A percentile compares a stretch with the other conserved stretches of the same genome.
Conservation (phyloP, 768 basidiomycete genomes). For the Amanita pseudoporphyria region DNA sequence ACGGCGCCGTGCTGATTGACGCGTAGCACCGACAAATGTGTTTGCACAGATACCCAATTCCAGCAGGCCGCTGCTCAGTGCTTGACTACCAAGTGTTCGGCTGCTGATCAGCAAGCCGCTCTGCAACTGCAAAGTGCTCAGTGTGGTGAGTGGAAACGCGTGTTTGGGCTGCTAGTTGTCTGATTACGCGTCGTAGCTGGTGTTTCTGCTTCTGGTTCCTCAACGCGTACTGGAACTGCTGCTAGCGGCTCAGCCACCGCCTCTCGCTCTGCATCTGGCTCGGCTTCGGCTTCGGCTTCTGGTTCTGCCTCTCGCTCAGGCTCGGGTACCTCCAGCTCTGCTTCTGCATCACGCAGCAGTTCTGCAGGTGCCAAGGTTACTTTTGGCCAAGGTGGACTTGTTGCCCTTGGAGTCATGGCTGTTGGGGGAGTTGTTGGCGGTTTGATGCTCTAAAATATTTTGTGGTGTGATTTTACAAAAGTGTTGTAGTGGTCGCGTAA, state of each 20-base stretch:
- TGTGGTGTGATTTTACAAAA: too few species aligned
- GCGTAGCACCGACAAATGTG: neutral
- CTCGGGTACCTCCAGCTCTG: too few species aligned
- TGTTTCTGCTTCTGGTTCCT: neutral
- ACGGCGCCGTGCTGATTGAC: neutral
- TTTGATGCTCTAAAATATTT: constrained; percentile 3
- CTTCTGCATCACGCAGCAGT: neutral
- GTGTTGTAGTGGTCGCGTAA: neutral
- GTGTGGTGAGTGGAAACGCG: constrained; percentile 1
- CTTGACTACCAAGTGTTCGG: neutral
- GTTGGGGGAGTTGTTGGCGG: constrained; percentile 2
- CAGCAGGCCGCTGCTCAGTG: neutral
- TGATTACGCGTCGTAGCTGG: neutral
- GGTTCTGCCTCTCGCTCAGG: neutral
- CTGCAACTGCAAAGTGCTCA: neutral
- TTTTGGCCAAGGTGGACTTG: neutral
- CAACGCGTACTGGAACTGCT: neutral
- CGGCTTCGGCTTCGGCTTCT: too few species aligned
- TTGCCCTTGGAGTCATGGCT: neutral
- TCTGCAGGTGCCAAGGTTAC: neutral
- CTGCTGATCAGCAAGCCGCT: neutral
- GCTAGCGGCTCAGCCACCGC: neutral
- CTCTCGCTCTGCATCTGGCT: neutral
- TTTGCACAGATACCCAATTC: neutral
- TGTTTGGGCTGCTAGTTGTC: neutral